Conservation (phyloP, 345 rosid species). For the Schrenkiella parvula region DNA sequence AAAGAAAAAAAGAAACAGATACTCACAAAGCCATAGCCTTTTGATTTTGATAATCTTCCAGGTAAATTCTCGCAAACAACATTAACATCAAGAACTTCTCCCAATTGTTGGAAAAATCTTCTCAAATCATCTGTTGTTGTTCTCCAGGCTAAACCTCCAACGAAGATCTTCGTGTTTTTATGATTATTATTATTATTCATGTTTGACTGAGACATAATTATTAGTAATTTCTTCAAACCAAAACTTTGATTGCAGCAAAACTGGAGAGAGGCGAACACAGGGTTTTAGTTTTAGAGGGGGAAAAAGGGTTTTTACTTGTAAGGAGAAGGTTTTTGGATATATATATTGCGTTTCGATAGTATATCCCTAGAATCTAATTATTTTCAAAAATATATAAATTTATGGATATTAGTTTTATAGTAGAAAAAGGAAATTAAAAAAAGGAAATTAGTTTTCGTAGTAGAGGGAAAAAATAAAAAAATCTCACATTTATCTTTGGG, state of each 20-base stretch:
- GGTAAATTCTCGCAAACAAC: neutral
- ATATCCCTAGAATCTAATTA: no score
- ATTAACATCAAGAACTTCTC: slow-evolving; percentile 17
- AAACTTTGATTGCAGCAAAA: neutral
- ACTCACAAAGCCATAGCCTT: slow-evolving; percentile 31
- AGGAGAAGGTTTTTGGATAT: neutral
- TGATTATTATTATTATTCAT: neutral
- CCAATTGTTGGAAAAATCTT: neutral
- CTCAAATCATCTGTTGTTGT: neutral
- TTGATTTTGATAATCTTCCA: neutral
- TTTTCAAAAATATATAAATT: no score
- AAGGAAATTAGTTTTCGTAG: neutral
- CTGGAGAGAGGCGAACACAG: neutral
- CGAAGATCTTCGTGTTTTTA: neutral
- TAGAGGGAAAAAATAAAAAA: no score
- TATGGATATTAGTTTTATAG: neutral
- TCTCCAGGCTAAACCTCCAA: slow-evolving; percentile 10
- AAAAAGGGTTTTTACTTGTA: neutral
- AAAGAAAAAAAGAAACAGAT: neutral
- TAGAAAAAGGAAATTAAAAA: neutral
- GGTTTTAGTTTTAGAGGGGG: neutral
- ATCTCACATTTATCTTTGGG: neutral
- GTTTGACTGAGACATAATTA: neutral
- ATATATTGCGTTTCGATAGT: neutral
- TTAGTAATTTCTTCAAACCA: neutral